Evolutionary conservation across 208 protist species (phyloP), one percentile per base, ranked within the genome.

Genomic region (Naegleria lovaniensis): DNA sequence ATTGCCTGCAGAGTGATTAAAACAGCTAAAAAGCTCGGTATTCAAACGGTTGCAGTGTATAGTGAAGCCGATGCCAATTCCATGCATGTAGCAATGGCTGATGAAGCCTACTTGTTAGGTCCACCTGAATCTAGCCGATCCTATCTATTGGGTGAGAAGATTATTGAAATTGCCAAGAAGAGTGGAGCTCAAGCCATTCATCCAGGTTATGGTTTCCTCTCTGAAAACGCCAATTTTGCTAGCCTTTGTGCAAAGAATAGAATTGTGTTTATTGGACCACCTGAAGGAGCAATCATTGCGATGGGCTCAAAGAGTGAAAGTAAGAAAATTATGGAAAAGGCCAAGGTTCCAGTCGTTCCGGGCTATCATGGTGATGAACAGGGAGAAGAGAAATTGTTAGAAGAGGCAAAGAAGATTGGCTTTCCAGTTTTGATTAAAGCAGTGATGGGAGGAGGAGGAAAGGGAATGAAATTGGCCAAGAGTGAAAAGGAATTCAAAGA

Each of bases 401-500:
- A 51, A 29, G 94, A 96, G 58, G 94, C 95, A 39, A 59, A 93
- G 2, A 92, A 96, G 90, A 95, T 97, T 83, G 96, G 95, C 25
- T 99, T 96, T 93, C 98, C 98, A 13, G 94, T 99, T 0, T 95
- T 99, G 90, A 97, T 99, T 93, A 99, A 99, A 95, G 98, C 98
- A 0, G 95, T 95, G 41, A 93, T 95, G 93, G 94, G 94, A 48
- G 94, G 94, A 76, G 94, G 94, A 41, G 92, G 93, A 67, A 94
- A 95, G 92, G 97, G 97, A 85, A 98, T 98, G 95, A 95, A 95
- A 55, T 94, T 98, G 91, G 97, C 97, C 7, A 90, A 92, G 9
- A 39, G 43, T 25, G 51, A 58, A 40, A 90, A 94, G 29, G 93
- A 96, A 40, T 95, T 97, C 88, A 48, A 88, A 48, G 89, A 93